A percentile compares a stretch with the other conserved stretches of the same genome.
phyloP scores from a whole-genome alignment of 179 eudicot genomes.

The Vitellaria paradoxa region DNA sequence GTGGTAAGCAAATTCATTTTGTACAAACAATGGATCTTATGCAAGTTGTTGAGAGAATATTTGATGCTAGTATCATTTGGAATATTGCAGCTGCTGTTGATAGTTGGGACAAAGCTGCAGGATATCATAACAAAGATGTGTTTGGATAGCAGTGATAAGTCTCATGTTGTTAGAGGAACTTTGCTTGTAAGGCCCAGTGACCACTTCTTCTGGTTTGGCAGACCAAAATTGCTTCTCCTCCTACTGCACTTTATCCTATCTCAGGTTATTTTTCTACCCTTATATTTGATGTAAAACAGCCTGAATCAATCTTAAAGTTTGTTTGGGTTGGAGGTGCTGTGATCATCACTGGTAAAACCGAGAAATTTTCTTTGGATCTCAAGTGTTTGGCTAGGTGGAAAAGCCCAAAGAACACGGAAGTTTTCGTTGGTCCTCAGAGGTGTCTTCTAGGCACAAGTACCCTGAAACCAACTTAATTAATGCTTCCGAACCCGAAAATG shows the following conservation, averaged over 20 bases:
- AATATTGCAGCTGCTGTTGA: conserved; percentile 36
- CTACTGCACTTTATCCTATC: conserved; percentile 40
- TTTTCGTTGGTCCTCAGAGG: too few relatives aligned
- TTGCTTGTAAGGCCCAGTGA: conserved; percentile 43
- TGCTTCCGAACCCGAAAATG: background rate
- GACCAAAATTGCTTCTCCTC: conserved; percentile 39
- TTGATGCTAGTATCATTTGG: background rate
- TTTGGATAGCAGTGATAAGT: conserved; percentile 30
- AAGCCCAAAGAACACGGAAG: too few relatives aligned
- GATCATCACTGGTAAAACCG: too few relatives aligned
- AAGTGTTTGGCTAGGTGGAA: too few relatives aligned
- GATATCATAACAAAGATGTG: conserved; percentile 46
- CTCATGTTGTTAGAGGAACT: conserved; percentile 36
- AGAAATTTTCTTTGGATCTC: too few relatives aligned
- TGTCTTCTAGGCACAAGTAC: too few relatives aligned
- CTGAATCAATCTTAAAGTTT: too few relatives aligned
- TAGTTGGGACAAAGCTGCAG: conserved; percentile 54
- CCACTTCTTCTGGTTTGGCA: conserved; percentile 46
- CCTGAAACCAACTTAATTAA: too few relatives aligned
- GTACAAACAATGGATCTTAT: background rate
- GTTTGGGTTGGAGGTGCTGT: too few relatives aligned
- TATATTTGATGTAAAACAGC: too few relatives aligned
- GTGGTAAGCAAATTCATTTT: conserved; percentile 24
- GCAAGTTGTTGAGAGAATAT: background rate
- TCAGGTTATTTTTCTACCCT: conserved; percentile 23